phyloP scores from a whole-genome alignment of 495 filamentous ascomycete species.

The Amphirosellinia nigrospora region DNA sequence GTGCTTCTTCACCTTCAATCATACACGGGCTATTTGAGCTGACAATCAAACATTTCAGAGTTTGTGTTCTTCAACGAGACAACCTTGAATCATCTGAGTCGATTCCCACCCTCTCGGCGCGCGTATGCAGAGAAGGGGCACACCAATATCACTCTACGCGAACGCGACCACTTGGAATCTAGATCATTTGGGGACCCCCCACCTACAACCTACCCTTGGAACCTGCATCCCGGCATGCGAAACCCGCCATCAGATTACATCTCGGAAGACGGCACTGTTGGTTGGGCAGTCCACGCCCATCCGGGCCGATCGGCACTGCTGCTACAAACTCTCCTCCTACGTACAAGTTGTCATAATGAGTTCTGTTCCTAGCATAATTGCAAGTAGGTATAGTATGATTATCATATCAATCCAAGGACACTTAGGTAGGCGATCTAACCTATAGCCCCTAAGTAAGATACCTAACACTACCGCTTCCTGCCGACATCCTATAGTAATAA shows the following conservation, averaged over 20 bases:
- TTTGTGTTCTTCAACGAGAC: not conserved
- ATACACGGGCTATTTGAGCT: not conserved
- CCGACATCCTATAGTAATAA: not conserved
- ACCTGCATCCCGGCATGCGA: constrained; percentile 9
- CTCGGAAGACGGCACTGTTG: constrained; percentile 18
- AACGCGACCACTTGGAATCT: not conserved
- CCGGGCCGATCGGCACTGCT: constrained; percentile 20
- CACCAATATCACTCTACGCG: not conserved
- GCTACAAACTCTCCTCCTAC: not conserved
- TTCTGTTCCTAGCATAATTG: no score
- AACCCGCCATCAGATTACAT: constrained; percentile 1
- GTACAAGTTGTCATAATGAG: no score
- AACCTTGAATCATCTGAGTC: not conserved
- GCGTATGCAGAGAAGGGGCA: constrained; percentile 2
- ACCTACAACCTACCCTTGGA: no score
- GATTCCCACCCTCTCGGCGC: not conserved
- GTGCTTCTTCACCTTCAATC: not conserved
- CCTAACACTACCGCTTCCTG: constrained; percentile 1
- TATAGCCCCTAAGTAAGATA: no score
- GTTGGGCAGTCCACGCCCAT: not conserved
- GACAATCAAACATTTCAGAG: not conserved
- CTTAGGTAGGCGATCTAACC: no score
- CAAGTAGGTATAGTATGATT: no score
- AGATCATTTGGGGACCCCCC: not conserved
- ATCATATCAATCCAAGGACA: no score